phyloP scores from a whole-genome alignment of 2,329 filamentous ascomycete genomes.

The Dactylellina leptospora region DNA sequence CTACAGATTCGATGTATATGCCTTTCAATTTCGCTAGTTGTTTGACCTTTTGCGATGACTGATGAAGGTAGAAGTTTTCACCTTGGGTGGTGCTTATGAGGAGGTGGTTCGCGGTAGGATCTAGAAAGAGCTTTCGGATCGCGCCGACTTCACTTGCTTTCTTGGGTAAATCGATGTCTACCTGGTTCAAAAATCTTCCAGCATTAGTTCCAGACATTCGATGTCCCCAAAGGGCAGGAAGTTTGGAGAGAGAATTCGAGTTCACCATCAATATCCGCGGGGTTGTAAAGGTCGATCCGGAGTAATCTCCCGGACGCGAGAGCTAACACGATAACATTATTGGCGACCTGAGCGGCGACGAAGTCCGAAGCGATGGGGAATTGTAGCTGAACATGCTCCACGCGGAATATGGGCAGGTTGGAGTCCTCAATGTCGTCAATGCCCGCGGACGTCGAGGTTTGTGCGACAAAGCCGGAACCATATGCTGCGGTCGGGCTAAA shows the following conservation, averaged over 20 bases:
- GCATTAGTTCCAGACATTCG: slow-evolving; percentile 8
- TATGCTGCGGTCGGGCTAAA: slow-evolving; percentile 22
- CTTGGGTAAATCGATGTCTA: slow-evolving; percentile 96
- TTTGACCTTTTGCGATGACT: slow-evolving; percentile 88
- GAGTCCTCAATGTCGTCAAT: slow-evolving; percentile 67
- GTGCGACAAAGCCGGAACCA: slow-evolving; percentile 46
- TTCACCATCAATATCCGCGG: slow-evolving; percentile 90
- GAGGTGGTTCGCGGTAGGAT: slow-evolving; percentile 93
- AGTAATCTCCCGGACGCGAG: slow-evolving; percentile 91
- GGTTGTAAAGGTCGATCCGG: slow-evolving; percentile 90
- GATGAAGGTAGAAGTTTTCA: slow-evolving; percentile 98
- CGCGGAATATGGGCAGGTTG: slow-evolving; percentile 87
- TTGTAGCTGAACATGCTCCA: slow-evolving; percentile 89
- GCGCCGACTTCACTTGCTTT: slow-evolving; percentile 89
- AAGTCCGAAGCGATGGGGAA: slow-evolving; percentile 96
- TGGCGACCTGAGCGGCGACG: slow-evolving; percentile 93
- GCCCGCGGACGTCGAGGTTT: slow-evolving; percentile 43
- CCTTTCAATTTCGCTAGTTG: slow-evolving; percentile 82
- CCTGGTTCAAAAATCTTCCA: slow-evolving; percentile 50
- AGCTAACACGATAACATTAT: slow-evolving; percentile 93
- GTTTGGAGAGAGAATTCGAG: slow-evolving; percentile 23
- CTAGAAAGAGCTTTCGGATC: slow-evolving; percentile 95
- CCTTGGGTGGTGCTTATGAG: slow-evolving; percentile 89
- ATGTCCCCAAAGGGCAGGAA: neutral
- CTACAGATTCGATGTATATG: slow-evolving; percentile 85